A percentile compares a stretch with the other conserved stretches of the same genome.
These are phyloP conservation scores for Diplosphaera chodatii DNA, from an alignment of 139 green algal genomes.

Conservation along the genomic window DNA sequence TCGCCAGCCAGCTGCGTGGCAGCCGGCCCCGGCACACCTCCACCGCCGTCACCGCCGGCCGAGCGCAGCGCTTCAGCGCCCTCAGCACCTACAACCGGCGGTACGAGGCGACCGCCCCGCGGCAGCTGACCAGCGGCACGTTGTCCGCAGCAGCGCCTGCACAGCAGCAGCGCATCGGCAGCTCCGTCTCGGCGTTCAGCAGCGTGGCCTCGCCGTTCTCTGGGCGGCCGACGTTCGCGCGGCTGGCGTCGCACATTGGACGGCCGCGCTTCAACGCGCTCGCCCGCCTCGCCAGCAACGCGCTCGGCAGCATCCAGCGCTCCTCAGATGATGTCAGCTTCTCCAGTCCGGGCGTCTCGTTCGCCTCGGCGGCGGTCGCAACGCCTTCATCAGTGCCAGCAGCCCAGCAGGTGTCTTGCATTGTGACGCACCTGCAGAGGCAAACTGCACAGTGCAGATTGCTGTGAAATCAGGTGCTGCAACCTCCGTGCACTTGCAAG, in stretches of 20 bases:
- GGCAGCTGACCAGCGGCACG: background rate
- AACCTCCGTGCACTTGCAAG: too few species aligned
- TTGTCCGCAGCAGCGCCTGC: background rate
- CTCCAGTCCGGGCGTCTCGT: background rate
- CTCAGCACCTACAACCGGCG: background rate
- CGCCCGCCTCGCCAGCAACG: background rate
- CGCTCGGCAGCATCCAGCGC: background rate
- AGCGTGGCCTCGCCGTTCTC: background rate
- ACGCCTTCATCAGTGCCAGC: background rate
- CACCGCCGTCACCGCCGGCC: background rate
- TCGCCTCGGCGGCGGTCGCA: background rate
- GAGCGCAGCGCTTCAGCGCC: background rate
- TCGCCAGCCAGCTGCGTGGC: background rate
- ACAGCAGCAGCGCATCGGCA: background rate
- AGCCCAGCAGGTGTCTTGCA: background rate
- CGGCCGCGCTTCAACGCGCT: background rate
- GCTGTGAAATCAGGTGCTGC: too few species aligned
- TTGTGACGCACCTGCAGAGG: background rate
- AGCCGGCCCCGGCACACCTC: background rate
- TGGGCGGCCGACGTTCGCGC: background rate
- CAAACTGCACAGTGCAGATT: background rate
- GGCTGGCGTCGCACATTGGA: background rate
- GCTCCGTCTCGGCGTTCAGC: background rate
- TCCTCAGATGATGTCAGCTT: background rate
- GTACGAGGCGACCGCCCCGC: background rate